Base-by-base conservation (phyloP, 1,284 basidiomycete genomes). In the Cutaneotrichosporon dermatis region DNA sequence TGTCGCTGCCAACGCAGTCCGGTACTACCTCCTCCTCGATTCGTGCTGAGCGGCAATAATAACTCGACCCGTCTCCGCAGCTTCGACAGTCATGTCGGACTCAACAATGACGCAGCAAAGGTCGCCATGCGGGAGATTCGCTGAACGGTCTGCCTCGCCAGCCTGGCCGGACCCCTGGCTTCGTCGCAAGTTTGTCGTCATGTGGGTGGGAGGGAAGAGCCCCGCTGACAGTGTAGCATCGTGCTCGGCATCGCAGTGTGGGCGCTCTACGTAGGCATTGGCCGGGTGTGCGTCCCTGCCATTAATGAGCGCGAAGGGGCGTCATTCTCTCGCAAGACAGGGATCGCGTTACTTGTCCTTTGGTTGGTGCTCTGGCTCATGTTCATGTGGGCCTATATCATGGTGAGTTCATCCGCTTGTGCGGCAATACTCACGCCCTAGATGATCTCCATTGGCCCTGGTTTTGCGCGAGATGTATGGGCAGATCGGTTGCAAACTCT, bases 381-480 rank as follows among this genome's bases (percentile, higher is more conserved):
- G 83, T 83, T 85, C 79, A 56, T 85, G 0, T 89, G 88, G 88
- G 80, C 84, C 4, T 91, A 90, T 73, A 61, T 81, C 15, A 85
- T 82, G 81, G 88, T 88, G 57, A 49, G 75, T 61, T 10, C 4
- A 7, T 8, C 33, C 4, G n/a, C 25, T 25, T 25, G 25, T 25
- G 25, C 25, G 25, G 25, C 25, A 25, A 25, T 10, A 34, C 2
- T 42, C n/a, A 4, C 35, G 25, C 12, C 34, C 10, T 13, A 78
- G 87, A 81, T 87, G 36, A 75, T 87, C 15, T 59, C 84, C 2
- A 88, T 84, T 2, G 75, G 85, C 6, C 88, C 89, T 16, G 89
- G 88, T 2, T 85, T 81, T 66, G 88, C 88, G 2, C 77, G 71
- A 73, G 82, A 89, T 62, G 88, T 88, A 67, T 68, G 84, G 25